These are phyloP conservation scores for Candida oleophila DNA, from an alignment of 805 yeast genomes.

Conservation along the genomic window DNA sequence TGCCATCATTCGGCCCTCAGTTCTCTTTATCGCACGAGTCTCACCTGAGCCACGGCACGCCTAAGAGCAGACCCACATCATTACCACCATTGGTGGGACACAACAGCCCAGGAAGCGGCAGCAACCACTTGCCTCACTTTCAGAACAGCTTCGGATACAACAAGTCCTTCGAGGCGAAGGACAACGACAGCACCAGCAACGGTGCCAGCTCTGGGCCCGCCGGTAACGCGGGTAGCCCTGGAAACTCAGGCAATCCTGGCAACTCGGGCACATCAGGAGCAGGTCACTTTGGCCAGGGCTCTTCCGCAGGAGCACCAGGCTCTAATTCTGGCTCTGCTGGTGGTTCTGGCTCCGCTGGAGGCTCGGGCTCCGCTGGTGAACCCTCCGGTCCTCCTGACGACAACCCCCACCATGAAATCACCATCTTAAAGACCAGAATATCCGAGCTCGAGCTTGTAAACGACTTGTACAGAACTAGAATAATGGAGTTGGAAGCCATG, in stretches of 20 bases:
- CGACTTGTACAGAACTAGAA: conserved; percentile 80
- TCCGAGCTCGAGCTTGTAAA: conserved; percentile 88
- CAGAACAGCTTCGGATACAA: conserved; percentile 14
- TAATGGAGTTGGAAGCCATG: conserved; percentile 76
- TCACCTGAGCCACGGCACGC: conserved; percentile 15
- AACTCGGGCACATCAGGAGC: conserved; percentile 1
- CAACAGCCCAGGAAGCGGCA: neutral
- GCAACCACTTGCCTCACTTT: conserved; percentile 29
- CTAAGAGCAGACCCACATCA: conserved; percentile 13
- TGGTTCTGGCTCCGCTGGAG: conserved; percentile 10
- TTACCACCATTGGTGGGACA: conserved; percentile 21
- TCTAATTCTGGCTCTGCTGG: conserved; percentile 11
- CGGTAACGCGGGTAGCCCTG: neutral
- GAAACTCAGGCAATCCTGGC: neutral
- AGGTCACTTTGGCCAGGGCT: conserved; percentile 2
- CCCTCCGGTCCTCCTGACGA: neutral
- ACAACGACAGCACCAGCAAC: conserved; percentile 5
- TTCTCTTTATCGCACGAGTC: conserved; percentile 23
- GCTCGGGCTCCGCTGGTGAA: conserved; percentile 3
- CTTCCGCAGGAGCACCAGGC: too few species aligned
- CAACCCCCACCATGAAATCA: conserved; percentile 26
- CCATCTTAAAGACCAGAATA: conserved; percentile 66
- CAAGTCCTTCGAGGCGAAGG: neutral
- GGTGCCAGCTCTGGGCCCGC: conserved; percentile 8
- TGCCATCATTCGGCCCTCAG: conserved; percentile 50